Conservation (phyloP, 129 eudicot genomes). For the Escallonia herrerae region DNA sequence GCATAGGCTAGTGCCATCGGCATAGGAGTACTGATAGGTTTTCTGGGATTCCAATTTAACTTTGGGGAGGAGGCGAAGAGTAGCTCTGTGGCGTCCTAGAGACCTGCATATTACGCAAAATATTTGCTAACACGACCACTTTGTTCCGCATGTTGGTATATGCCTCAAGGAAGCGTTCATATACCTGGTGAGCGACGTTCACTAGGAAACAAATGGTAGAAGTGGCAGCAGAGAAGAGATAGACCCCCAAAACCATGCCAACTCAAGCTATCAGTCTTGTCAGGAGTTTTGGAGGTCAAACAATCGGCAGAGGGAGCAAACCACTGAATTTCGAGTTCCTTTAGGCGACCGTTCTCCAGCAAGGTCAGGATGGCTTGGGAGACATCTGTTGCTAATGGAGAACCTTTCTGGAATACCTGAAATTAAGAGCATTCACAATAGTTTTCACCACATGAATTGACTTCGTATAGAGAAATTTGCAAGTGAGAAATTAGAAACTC, state of each 20-base stretch:
- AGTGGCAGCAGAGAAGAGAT: slow-evolving; percentile 12
- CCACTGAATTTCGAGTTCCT: slow-evolving; percentile 10
- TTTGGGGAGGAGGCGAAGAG: neutral
- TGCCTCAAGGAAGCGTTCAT: slow-evolving; percentile 1
- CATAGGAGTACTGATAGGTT: too few relatives aligned
- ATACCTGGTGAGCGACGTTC: slow-evolving; percentile 10
- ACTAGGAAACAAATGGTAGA: slow-evolving; percentile 14
- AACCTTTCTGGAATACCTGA: slow-evolving; percentile 25
- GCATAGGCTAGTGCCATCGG: too few relatives aligned
- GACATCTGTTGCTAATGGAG: slow-evolving; percentile 18
- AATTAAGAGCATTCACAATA: neutral
- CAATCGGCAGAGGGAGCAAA: slow-evolving; percentile 14
- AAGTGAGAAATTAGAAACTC: neutral
- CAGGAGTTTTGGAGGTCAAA: slow-evolving; percentile 2
- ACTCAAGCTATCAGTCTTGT: slow-evolving; percentile 13
- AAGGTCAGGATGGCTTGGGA: slow-evolving; percentile 25
- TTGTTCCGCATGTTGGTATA: slow-evolving; percentile 1
- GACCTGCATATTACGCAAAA: neutral
- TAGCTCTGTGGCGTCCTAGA: too few relatives aligned
- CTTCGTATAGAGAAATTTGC: too few relatives aligned
- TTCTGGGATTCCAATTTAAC: neutral
- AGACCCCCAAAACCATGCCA: slow-evolving; percentile 29
- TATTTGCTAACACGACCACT: neutral
- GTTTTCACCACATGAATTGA: too few relatives aligned
- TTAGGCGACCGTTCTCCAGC: slow-evolving; percentile 16